Base-by-base conservation (phyloP, 441 rosid genomes). In the Populus hybrid region DNA sequence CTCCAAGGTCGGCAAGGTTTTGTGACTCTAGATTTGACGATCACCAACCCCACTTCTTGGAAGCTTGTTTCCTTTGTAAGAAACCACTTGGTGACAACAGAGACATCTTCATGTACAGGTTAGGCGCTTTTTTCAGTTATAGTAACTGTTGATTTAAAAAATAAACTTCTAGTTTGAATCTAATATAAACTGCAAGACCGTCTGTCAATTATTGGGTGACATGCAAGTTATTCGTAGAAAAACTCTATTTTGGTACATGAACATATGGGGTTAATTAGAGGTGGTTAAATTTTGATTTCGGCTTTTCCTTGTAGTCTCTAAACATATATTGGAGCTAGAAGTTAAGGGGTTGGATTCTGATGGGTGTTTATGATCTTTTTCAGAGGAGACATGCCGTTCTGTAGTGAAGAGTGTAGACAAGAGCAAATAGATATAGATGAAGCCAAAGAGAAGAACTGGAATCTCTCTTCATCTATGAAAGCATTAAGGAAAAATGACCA, bases 31-130 rank as follows among this genome's bases (percentile, higher is more conserved):
- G 95, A 81, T 85, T 50, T 61, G 91, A 88, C 34, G 88, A 85
- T 46, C 84, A 81, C 63, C 92, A 85, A 80, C 84, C 93, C 28
- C 92, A 93, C 80, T 91, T 91, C 84, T 87, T 93, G 28, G 90
- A 93, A 50, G 78, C 88, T 3, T 94, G 98, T 82, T 88, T 85
- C 79, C 91, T 90, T 73, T 94, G 98, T 78, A 77, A 84, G 74
- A 93, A 88, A 82, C 85, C 89, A 0, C 89, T 94, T 9, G 88
- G 90, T n/a, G 79, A 70, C 75, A 89, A 93, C 81, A 82, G 83
- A 30, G 97, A 94, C 77, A 93, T 94, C 82, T 94, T 88, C 89
- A 94, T 91, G 98, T 94, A 94, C 85, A 90, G 97, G 98, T 95
- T 8, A 11, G 23, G 7, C 4, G 0, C 10, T 63, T 24, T 10